Conservation (phyloP, 83 land plant genomes). For the Larix sibirica region DNA sequence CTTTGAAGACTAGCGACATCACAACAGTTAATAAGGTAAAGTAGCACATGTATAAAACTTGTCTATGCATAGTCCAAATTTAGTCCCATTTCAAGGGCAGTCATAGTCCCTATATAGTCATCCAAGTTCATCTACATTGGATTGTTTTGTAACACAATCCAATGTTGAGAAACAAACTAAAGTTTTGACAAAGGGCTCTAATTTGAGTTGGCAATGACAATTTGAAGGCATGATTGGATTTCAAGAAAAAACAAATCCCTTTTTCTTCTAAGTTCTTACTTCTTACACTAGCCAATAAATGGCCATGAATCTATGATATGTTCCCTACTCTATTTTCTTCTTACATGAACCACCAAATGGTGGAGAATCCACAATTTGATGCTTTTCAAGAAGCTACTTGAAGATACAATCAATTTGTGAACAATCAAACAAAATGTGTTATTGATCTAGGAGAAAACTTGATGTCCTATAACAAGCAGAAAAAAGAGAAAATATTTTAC, state of each 20-base stretch:
- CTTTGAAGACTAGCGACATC: no score
- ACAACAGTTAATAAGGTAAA: no score
- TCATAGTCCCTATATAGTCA: no score
- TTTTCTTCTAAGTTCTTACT: background rate
- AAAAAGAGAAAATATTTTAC: background rate
- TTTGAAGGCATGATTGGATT: background rate
- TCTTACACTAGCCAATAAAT: background rate
- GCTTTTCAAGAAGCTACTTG: background rate
- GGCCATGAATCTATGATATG: background rate
- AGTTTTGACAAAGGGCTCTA: background rate
- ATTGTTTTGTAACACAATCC: no score
- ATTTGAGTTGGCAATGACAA: background rate
- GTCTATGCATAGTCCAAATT: no score
- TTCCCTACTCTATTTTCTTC: background rate
- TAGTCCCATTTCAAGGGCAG: no score
- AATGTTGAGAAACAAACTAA: no score
- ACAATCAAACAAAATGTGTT: background rate
- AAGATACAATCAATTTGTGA: background rate
- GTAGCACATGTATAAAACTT: no score
- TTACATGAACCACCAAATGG: background rate
- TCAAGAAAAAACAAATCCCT: background rate
- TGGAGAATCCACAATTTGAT: background rate
- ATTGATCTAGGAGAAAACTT: background rate
- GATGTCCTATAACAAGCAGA: background rate
- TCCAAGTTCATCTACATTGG: no score